Evolutionary conservation across 176 grass and related monocot species (phyloP), one percentile per base, ranked within the genome.

Genomic region (Oryza meridionalis): DNA sequence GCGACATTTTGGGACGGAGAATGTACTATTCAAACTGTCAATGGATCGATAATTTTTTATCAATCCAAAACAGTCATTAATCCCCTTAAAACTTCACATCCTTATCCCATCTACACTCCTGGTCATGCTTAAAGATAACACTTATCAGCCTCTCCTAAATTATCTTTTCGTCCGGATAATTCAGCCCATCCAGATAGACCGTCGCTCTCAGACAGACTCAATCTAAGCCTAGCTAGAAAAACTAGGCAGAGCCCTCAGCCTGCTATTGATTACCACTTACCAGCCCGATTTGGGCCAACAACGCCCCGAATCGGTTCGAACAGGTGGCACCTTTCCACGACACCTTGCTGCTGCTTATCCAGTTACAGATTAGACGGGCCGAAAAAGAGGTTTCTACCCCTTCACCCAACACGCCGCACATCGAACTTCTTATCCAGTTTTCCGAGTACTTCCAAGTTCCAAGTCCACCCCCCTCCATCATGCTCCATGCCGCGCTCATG

Each of bases 331-430:
- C 69, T 75, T 77, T 87, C 17, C 64, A 17, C 75, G 19, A 47
- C 46, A 26, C 11, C 66, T 27, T 19, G 29, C 67, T 19, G 29
- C 75, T 15, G 2, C 80, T 45, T 14, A 65, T 21, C 77, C 22
- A 32, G 32, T 58, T 63, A n/a, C 42, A 27, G 86, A 84, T 62
- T 66, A 80, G 62, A 84, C 69, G 46, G 70, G 62, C 45, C 61
- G 13, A 55, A 7, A 32, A 6, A 64, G 65, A 83, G 38, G 59
- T 12, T 61, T 65, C 46, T 9, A 24, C 64, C 55, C 40, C 55
- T 44, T 88, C 38, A 22, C 24, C 58, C n/a, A 43, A 13, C 70
- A 81, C 64, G 65, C 77, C 40, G 21, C 49, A 4, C 64, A 65
- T 47, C 26, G 16, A 16, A 55, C 65, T 69, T 43, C 15, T 22